These are phyloP conservation scores for Ophiostoma fasciatum DNA, from an alignment of 2,329 filamentous ascomycete genomes.

Conservation along the genomic window DNA sequence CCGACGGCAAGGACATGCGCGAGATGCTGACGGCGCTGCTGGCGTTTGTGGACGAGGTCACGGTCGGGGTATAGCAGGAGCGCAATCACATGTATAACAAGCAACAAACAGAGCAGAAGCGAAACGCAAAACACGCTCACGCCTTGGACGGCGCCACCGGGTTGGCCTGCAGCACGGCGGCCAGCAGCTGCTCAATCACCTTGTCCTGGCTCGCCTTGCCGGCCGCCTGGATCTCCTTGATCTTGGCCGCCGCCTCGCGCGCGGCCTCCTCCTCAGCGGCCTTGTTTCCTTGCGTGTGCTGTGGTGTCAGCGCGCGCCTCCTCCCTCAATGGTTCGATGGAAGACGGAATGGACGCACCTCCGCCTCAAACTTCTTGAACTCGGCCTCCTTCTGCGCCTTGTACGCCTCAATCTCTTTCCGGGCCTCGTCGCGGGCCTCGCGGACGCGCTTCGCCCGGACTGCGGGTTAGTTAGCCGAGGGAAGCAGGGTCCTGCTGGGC, in stretches of 20 bases:
- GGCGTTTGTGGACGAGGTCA: constrained; percentile 27
- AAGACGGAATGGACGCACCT: constrained; percentile 25
- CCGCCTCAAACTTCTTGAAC: constrained; percentile 84
- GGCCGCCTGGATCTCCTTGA: constrained; percentile 66
- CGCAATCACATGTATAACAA: background rate
- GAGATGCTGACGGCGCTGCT: constrained; percentile 41
- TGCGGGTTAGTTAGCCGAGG: constrained; percentile 26
- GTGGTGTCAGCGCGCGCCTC: background rate
- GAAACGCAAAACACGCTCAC: background rate
- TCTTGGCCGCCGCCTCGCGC: constrained; percentile 66
- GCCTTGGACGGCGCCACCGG: constrained; percentile 37
- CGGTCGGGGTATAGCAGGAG: too few relatives aligned
- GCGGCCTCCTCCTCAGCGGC: constrained; percentile 65
- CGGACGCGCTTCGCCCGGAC: constrained; percentile 94
- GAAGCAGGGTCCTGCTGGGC: too few relatives aligned
- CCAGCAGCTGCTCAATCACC: constrained; percentile 71
- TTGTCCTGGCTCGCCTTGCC: constrained; percentile 66
- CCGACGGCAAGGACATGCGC: constrained; percentile 40
- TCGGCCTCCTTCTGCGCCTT: constrained; percentile 79
- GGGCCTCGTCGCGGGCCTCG: constrained; percentile 89
- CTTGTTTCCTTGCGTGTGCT: constrained; percentile 87
- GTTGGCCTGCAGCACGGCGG: constrained; percentile 72
- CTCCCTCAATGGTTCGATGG: too few relatives aligned
- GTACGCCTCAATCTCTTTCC: constrained; percentile 96
- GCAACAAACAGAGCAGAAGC: background rate